Base-by-base conservation (phyloP, 2,329 filamentous ascomycete species). In the Dactylonectria estremocensis region DNA sequence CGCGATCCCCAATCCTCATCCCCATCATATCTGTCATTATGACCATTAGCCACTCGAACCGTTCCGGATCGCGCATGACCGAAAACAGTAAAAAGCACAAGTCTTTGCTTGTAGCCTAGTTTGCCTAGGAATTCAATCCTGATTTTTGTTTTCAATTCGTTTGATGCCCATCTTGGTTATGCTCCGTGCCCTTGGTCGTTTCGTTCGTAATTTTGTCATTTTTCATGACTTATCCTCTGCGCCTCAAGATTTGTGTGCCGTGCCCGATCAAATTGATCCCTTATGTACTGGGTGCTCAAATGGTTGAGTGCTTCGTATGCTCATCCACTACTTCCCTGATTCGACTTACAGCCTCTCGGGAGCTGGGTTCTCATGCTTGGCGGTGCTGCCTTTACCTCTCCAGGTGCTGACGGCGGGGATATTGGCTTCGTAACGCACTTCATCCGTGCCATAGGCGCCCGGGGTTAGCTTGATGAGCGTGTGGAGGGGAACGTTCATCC, bases 401-500 rank as follows among this genome's bases (percentile, higher is more conserved):
- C 95, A 99, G 20, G 96, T 99, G 81, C 93, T 97, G 59, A 99
- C 96, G 3, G 96, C 96, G 5, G 95, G 94, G 72, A 99, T 98
- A 78, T 97, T 93, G 8, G 95, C 95, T 79, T 93, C 92, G 77
- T 94, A 93, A 50, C 94, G 89, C 80, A 96, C 90, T 79, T 98
- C 94, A 66, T 97, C 91, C 1, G 96, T 99, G 55, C 93, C 93
- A 80, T 99, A 99, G 8, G 96, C 96, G 68, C 94, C 91, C 2
- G 96, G 96, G 6, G 96, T 98, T 58, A 99, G 87, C 83, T 98
- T 98, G 83, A 99, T 98, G 54, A 99, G 87, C 9, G 94, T 97
- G 81, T 99, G 96, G 68, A 99, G 87, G 7, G 96, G 96, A 9
- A 99, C 96, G 77, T 98, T 95, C 93, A 98, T 97, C 96, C 96